These are phyloP conservation scores for Pseudogymnoascus verrucosus DNA, from an alignment of 2,329 filamentous ascomycete genomes.

Conservation along the genomic window DNA sequence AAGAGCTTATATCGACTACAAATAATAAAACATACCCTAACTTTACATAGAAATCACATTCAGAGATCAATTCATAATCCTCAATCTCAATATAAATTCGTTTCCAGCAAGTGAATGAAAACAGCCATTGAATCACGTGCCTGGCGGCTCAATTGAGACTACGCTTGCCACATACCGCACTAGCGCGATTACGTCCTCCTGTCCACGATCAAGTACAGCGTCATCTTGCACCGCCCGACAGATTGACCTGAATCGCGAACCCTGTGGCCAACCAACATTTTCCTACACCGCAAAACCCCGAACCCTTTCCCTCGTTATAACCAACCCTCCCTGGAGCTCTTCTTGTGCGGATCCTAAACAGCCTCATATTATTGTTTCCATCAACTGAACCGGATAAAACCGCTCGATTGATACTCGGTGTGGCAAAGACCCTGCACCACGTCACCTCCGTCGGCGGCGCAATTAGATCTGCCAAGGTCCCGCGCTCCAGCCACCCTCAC, in stretches of 20 bases:
- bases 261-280: neutral
- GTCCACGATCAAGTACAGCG: conserved; percentile 1
- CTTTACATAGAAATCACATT: neutral
- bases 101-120: neutral
- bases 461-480: conserved; percentile 9
- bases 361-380: conserved; percentile 1
- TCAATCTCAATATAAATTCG: neutral
- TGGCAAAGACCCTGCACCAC: conserved; percentile 9
- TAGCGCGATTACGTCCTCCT: conserved; percentile 7
- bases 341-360: neutral
- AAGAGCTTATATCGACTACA: neutral
- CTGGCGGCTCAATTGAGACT: neutral
- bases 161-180: neutral
- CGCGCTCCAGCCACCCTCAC: conserved; percentile 5
- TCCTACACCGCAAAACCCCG: neutral
- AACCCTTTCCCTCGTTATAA: conserved; percentile 4
- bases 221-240: conserved; percentile 5
- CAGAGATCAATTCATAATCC: neutral
- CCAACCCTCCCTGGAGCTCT: neutral
- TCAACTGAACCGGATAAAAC: neutral
- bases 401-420: neutral
- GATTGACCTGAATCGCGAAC: conserved; percentile 6
- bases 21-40: neutral
- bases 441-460: conserved; percentile 3
- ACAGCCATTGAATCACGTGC: conserved; percentile 1